phyloP scores from a whole-genome alignment of 164 flowering plant genomes.

The Chimonanthus salicifolius region DNA sequence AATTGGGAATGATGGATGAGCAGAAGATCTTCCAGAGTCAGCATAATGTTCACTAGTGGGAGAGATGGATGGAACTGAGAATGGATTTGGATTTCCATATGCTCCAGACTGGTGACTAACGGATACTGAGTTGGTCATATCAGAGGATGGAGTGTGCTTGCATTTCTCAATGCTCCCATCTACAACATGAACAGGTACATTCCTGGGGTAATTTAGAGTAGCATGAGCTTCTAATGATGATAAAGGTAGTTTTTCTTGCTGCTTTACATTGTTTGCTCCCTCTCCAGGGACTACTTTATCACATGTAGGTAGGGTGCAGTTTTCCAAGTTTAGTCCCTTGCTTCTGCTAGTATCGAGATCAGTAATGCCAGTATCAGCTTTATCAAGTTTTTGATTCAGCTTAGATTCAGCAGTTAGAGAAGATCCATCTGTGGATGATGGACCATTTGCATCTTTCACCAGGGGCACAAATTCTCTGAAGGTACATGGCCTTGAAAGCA shows the following conservation, averaged over 20 bases:
- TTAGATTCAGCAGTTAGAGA: slow-evolving; percentile 20
- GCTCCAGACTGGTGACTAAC: slow-evolving; percentile 33
- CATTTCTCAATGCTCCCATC: slow-evolving; percentile 41
- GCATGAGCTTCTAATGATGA: slow-evolving; percentile 28
- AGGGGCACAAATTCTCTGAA: slow-evolving; percentile 48
- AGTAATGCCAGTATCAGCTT: slow-evolving; percentile 20
- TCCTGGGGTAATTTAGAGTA: slow-evolving; percentile 51
- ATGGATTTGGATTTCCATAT: slow-evolving; percentile 22
- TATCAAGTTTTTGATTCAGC: slow-evolving; percentile 19
- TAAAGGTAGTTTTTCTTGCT: slow-evolving; percentile 14
- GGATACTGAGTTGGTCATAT: slow-evolving; percentile 31
- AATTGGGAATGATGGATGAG: slow-evolving; percentile 40
- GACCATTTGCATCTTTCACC: slow-evolving; percentile 24
- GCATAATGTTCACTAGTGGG: slow-evolving; percentile 24
- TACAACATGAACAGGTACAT: slow-evolving; percentile 59
- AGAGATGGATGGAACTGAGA: slow-evolving; percentile 36
- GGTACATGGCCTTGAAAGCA: slow-evolving; percentile 23
- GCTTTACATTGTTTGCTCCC: slow-evolving; percentile 20
- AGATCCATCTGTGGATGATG: slow-evolving; percentile 26
- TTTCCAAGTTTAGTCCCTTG: slow-evolving; percentile 18
- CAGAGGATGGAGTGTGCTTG: slow-evolving; percentile 24
- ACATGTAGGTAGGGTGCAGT: slow-evolving; percentile 11
- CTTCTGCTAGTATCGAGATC: slow-evolving; percentile 25
- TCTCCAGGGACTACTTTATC: slow-evolving; percentile 22
- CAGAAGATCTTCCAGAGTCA: slow-evolving; percentile 28